A percentile compares a stretch with the other conserved stretches of the same genome.
phyloP scores from a whole-genome alignment of 192 early-diverging fungal genomes.

The Backusella psychrophila region DNA sequence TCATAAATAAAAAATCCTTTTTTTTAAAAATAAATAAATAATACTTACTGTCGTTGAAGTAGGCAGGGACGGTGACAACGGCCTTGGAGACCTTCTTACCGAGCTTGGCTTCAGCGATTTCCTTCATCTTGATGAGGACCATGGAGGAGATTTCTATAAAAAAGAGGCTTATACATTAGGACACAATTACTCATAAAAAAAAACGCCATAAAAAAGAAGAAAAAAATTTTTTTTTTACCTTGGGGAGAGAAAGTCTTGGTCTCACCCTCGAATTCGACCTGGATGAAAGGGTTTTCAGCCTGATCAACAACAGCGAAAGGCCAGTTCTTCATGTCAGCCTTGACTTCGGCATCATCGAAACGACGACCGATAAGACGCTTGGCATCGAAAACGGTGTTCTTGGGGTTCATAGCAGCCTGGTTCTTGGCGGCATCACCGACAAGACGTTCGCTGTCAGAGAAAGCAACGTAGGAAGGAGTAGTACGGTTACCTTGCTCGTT shows the following conservation, averaged over 20 bases:
- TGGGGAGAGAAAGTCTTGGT: slow-evolving; percentile 78
- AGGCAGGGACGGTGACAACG: slow-evolving; percentile 75
- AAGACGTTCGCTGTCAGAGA: slow-evolving; percentile 76
- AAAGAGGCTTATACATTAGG: neutral
- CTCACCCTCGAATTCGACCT: slow-evolving; percentile 84
- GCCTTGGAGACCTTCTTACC: slow-evolving; percentile 67
- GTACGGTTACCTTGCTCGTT: slow-evolving; percentile 92
- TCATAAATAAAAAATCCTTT: neutral
- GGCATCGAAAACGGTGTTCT: slow-evolving; percentile 89
- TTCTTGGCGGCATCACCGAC: slow-evolving; percentile 91
- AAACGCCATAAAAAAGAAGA: neutral
- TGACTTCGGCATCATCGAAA: slow-evolving; percentile 80
- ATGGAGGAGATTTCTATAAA: slow-evolving; percentile 66
- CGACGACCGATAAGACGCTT: slow-evolving; percentile 90
- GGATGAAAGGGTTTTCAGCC: slow-evolving; percentile 68
- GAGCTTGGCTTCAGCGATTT: slow-evolving; percentile 59
- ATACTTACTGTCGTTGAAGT: slow-evolving; percentile 81
- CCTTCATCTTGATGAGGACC: slow-evolving; percentile 76
- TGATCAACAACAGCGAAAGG: slow-evolving; percentile 79
- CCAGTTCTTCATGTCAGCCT: slow-evolving; percentile 82
- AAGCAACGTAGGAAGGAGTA: slow-evolving; percentile 86
- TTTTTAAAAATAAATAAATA: neutral
- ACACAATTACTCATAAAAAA: neutral
- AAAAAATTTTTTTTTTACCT: slow-evolving; percentile 36
- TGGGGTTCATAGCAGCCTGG: slow-evolving; percentile 88